These are phyloP conservation scores for Coemansia sp. DNA, from an alignment of 192 early-diverging fungal species.

Conservation along the genomic window DNA sequence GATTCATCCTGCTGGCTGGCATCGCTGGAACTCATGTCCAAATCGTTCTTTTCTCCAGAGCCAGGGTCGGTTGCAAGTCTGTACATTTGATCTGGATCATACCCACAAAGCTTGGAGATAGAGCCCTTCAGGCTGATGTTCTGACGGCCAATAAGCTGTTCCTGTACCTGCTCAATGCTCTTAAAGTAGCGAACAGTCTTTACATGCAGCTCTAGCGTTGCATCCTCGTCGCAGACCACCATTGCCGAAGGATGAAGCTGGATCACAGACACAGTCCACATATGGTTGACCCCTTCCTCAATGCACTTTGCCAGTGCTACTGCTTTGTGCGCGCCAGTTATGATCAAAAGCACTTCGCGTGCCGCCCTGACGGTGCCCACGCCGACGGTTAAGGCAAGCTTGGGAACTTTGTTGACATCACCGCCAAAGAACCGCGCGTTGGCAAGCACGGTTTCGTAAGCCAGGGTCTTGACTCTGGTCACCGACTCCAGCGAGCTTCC, in stretches of 20 bases:
- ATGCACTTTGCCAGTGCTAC: conserved; percentile 83
- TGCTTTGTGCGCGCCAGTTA: conserved; percentile 85
- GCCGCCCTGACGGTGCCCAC: conserved; percentile 87
- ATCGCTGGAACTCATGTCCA: background rate
- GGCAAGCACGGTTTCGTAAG: conserved; percentile 86
- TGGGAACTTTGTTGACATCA: conserved; percentile 84
- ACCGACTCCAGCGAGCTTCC: conserved; percentile 78
- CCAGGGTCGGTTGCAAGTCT: conserved; percentile 1
- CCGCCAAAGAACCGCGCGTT: conserved; percentile 86
- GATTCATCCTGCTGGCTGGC: background rate
- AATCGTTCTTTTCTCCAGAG: background rate
- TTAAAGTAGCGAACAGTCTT: conserved; percentile 90
- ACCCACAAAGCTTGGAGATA: conserved; percentile 35
- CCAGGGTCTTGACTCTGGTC: conserved; percentile 84
- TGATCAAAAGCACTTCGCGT: conserved; percentile 80
- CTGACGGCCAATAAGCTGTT: conserved; percentile 70
- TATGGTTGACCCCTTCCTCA: conserved; percentile 83
- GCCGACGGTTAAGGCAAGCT: conserved; percentile 85
- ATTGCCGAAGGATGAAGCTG: conserved; percentile 79
- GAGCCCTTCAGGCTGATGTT: conserved; percentile 70
- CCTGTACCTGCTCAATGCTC: conserved; percentile 82
- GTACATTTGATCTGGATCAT: conserved; percentile 1
- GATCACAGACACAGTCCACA: conserved; percentile 87
- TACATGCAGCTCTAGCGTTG: conserved; percentile 84
- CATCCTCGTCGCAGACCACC: conserved; percentile 88